Evolutionary conservation across 2,329 filamentous ascomycete genomes (phyloP).

Genomic region (Fusarium ambrosium): DNA sequence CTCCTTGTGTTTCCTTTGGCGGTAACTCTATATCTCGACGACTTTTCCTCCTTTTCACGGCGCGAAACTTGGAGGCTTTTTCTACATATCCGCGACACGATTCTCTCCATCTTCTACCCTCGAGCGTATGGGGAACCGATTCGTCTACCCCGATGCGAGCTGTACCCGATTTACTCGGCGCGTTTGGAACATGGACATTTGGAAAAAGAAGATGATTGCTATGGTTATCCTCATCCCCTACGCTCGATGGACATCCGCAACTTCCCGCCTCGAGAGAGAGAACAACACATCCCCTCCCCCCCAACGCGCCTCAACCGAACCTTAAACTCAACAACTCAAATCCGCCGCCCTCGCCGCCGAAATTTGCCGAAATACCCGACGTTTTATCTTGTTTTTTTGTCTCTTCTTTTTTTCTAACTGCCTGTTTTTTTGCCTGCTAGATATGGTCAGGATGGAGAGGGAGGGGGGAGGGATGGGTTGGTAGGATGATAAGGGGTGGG

Average conservation of each 20-base stretch:
- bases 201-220: not conserved
- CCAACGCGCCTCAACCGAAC: not conserved
- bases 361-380: constrained; percentile 41
- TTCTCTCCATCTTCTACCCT: not conserved
- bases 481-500: not conserved
- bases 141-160: not conserved
- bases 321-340: not conserved
- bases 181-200: not conserved
- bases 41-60: not conserved
- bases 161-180: not conserved
- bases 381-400: constrained; percentile 18
- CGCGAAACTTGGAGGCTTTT: not conserved
- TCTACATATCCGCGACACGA: not conserved
- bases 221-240: not conserved
- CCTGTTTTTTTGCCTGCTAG: not conserved
- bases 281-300: not conserved
- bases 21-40: not conserved
- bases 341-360: constrained; percentile 15
- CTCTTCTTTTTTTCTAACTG: constrained; percentile 2
- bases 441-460: not conserved
- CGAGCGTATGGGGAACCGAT: not conserved
- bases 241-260: not conserved
- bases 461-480: no score
- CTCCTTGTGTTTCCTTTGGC: not conserved
- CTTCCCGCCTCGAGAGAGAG: not conserved